Percentiles rank a stretch among this genome's conserved stretches.
These are phyloP conservation scores for Pycnococcus provasolii DNA, from an alignment of 139 green algal genomes.

Conservation along the genomic window DNA sequence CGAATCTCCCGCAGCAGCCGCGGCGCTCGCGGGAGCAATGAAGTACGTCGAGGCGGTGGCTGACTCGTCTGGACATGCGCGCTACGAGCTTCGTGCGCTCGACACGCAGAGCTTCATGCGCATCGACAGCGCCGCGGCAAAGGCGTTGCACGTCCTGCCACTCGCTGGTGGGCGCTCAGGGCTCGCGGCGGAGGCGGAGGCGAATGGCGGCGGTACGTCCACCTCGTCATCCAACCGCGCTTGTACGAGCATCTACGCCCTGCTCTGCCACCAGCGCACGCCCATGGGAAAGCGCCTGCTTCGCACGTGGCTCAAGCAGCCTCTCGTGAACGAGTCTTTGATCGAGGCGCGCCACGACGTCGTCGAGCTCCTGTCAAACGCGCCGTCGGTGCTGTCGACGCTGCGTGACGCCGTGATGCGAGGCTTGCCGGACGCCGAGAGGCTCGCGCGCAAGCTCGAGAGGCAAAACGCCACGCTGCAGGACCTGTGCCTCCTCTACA, in stretches of 20 bases:
- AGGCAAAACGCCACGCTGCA: constrained; percentile 45
- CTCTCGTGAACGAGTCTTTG: constrained; percentile 56
- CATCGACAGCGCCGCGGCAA: background rate
- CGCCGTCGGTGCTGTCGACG: constrained; percentile 53
- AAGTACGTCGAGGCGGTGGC: too few species aligned
- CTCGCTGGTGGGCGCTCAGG: background rate
- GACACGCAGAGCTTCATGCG: background rate
- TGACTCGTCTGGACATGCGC: too few species aligned
- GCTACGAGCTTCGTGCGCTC: background rate
- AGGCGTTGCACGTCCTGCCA: background rate
- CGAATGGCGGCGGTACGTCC: background rate
- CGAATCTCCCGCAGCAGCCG: too few species aligned
- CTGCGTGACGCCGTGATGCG: constrained; percentile 58
- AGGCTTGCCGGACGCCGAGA: constrained; percentile 82
- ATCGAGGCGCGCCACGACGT: constrained; percentile 66
- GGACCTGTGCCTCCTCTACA: constrained; percentile 89
- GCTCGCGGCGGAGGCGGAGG: background rate
- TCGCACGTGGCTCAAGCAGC: constrained; percentile 90
- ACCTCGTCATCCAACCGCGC: background rate
- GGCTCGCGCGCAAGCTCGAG: constrained; percentile 75
- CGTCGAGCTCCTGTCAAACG: constrained; percentile 65
- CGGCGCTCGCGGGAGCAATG: too few species aligned
- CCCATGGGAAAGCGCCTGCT: constrained; percentile 86
- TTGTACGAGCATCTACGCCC: constrained; percentile 54
- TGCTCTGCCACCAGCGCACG: constrained; percentile 77